Evolutionary conservation across 2,329 filamentous ascomycete species (phyloP).

Genomic region (Fonsecaea erecta): DNA sequence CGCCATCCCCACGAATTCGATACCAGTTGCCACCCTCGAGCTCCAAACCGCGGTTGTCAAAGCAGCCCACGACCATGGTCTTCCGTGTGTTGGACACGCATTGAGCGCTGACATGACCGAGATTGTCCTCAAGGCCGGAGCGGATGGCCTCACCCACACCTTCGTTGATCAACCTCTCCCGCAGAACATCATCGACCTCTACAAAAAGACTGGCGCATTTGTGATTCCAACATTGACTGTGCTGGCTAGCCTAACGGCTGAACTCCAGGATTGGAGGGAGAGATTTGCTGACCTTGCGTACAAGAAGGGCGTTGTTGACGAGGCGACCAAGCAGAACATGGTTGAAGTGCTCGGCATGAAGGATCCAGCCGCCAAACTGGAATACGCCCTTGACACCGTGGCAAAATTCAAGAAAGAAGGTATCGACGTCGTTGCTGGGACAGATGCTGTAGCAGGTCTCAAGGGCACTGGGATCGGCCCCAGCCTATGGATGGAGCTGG

Average conservation of each 20-base stretch:
- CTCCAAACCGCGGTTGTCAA: conserved; percentile 47
- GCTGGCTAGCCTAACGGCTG: conserved; percentile 32
- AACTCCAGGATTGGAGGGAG: conserved; percentile 33
- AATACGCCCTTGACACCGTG: conserved; percentile 34
- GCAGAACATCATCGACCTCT: conserved; percentile 31
- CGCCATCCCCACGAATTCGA: conserved; percentile 36
- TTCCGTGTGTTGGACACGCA: conserved; percentile 35
- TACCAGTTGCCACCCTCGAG: conserved; percentile 38
- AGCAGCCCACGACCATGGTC: conserved; percentile 30
- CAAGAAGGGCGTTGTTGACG: conserved; percentile 37
- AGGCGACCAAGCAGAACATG: conserved; percentile 38
- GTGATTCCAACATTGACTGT: conserved; percentile 36
- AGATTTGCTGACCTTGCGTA: conserved; percentile 35
- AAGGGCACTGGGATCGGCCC: conserved; percentile 35
- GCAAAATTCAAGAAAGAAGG: conserved; percentile 36
- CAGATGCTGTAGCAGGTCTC: conserved; percentile 39
- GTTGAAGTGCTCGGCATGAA: conserved; percentile 38
- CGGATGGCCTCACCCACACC: conserved; percentile 38
- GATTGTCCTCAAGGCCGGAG: conserved; percentile 36
- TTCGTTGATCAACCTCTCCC: conserved; percentile 38
- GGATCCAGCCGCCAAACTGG: conserved; percentile 31
- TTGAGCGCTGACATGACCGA: conserved; percentile 35
- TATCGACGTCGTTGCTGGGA: conserved; percentile 43
- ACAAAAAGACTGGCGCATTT: conserved; percentile 37
- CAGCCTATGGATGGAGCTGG: conserved; percentile 40